phyloP scores from a whole-genome alignment of 352 stramenopile species.

The Aphanomyces euteiches region DNA sequence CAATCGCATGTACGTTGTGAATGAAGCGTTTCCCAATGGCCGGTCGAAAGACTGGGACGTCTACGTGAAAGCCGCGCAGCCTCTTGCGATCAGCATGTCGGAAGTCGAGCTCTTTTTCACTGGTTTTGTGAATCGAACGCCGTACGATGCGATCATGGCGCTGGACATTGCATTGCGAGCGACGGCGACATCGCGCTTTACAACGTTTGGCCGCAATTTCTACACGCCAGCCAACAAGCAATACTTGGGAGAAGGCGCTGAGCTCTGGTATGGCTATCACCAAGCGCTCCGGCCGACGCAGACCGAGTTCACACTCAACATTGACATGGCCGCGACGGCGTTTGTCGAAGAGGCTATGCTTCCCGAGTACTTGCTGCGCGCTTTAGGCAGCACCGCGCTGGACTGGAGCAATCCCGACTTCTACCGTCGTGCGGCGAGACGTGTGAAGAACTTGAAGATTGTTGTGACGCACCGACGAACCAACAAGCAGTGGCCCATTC shows the following conservation, averaged over 20 bases:
- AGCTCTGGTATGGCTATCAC: slow-evolving; percentile 75
- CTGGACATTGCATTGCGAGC: slow-evolving; percentile 65
- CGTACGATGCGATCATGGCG: slow-evolving; percentile 62
- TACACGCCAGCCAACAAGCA: slow-evolving; percentile 40
- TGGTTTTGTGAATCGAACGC: slow-evolving; percentile 62
- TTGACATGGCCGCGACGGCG: slow-evolving; percentile 64
- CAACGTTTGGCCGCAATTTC: slow-evolving; percentile 52
- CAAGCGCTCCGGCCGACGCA: slow-evolving; percentile 66
- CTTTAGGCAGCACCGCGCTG: neutral
- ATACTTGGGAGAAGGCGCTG: slow-evolving; percentile 52
- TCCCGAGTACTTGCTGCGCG: slow-evolving; percentile 36
- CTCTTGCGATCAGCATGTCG: slow-evolving; percentile 57
- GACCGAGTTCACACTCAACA: slow-evolving; percentile 57
- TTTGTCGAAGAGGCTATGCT: slow-evolving; percentile 62
- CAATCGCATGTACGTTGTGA: slow-evolving; percentile 43
- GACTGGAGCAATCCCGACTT: neutral
- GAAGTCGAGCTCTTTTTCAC: slow-evolving; percentile 55
- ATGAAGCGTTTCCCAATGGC: slow-evolving; percentile 42
- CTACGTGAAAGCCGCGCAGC: slow-evolving; percentile 52
- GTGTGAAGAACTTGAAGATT: slow-evolving; percentile 49
- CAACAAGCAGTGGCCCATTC: slow-evolving; percentile 54
- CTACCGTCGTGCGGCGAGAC: neutral
- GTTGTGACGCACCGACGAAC: slow-evolving; percentile 54
- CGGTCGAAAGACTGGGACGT: slow-evolving; percentile 45
- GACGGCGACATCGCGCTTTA: slow-evolving; percentile 50